Base-by-base conservation (phyloP, 306 rosid genomes). In the Acacia crassicarpa region DNA sequence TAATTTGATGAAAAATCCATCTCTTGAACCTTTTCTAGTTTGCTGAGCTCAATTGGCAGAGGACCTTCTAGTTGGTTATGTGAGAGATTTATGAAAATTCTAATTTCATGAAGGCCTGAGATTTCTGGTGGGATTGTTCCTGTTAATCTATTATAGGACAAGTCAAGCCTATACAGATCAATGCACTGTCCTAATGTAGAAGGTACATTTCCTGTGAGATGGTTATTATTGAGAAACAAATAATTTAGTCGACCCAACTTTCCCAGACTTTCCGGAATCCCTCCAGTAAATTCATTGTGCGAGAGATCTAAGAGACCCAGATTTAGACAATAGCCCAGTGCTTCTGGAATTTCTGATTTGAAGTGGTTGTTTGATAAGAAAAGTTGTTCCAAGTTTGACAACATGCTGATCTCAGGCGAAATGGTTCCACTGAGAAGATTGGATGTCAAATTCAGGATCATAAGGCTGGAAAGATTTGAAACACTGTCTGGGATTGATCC, bases 11-110 rank as follows among this genome's bases (percentile, higher is more conserved):
- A 92, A 35, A 89, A 81, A 74, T 92, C 94, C 16, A 92, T 89
- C 85, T 89, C 97, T 75, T 78, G 93, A 84, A 90, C 94, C 75
- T 88, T 88, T 41, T 77, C 81, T 44, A 89, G 82, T 78, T 92
- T 92, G 88, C 93, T 90, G 73, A 92, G 85, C 85, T 89, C 94
- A 70, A 86, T 73, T 11, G 97, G 94, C 74, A 92, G 44, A 38
- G 84, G 78, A 61, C 94, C 97, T 85, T 90, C 87, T 19, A 90
- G 93, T 4, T 78, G 86, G 75, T 92, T 92, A 30, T 90, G 87
- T 9, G 97, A 90, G 75, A 92, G 84, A 74, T 92, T 92, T 9
- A 92, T 80, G 80, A 89, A 92, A 81, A 90, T 86, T 80, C 97
- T 90, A 78, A 92, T 87, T 75, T 90, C 93, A 54, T 78, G 85